These are phyloP conservation scores for Solanum medicagineum DNA, from an alignment of 257 asterid species.

Conservation along the genomic window DNA sequence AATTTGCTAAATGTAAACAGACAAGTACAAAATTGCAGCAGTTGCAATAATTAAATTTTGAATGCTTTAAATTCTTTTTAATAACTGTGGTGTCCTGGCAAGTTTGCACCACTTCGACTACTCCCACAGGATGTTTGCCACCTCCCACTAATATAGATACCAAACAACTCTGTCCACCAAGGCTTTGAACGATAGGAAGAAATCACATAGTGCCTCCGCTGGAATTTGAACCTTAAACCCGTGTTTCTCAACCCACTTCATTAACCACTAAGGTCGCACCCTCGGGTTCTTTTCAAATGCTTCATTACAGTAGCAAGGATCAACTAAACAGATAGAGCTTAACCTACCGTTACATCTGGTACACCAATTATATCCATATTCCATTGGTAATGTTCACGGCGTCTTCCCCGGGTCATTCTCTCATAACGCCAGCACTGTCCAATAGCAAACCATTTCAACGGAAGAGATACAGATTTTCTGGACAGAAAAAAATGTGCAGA, in stretches of 20 bases:
- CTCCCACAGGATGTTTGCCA: neutral
- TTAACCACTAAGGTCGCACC: neutral
- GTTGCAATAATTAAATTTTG: neutral
- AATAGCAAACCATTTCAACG: constrained; percentile 92
- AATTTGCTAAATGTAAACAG: neutral
- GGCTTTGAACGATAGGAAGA: neutral
- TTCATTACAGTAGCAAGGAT: neutral
- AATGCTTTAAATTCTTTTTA: neutral
- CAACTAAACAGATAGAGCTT: neutral
- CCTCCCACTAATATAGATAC: neutral
- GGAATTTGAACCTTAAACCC: neutral
- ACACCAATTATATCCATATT: constrained; percentile 98
- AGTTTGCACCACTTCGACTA: neutral
- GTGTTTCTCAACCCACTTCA: neutral
- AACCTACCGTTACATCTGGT: constrained; percentile 64
- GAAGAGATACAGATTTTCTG: constrained; percentile 95
- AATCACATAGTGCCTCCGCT: neutral
- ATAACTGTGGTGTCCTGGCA: neutral
- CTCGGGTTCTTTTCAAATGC: neutral
- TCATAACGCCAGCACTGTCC: constrained; percentile 99
- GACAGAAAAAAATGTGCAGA: constrained; percentile 48
- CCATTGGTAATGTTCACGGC: constrained; percentile 98
- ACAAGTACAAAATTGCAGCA: neutral
- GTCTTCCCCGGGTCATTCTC: constrained; percentile 94
- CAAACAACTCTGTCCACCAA: neutral